Conservation (phyloP, 1,284 basidiomycete species). For the Gymnopus androsaceus region DNA sequence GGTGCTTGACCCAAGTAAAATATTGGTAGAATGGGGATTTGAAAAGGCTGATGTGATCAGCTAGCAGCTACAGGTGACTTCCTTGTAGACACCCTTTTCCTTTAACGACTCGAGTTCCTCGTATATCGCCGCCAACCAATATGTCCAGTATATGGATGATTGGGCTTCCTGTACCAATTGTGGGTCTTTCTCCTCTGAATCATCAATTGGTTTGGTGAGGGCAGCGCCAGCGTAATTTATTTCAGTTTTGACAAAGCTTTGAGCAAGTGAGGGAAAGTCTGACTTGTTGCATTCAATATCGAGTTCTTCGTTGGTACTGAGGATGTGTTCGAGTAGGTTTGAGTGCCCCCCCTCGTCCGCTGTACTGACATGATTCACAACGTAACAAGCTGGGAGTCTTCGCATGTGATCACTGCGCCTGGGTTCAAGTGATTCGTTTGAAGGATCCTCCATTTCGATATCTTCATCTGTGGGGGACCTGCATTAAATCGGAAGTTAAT, state of each 20-base stretch:
- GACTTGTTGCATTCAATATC: conserved; percentile 7
- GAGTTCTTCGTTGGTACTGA: conserved; percentile 4
- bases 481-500: too few species aligned
- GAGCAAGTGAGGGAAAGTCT: neutral
- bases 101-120: conserved; percentile 21
- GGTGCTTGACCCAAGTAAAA: too few species aligned
- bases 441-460: neutral
- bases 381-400: neutral
- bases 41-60: too few species aligned
- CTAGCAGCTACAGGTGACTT: too few species aligned
- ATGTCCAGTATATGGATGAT: neutral
- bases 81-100: conserved; percentile 15
- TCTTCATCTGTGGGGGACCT: neutral
- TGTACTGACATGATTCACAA: neutral
- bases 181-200: conserved; percentile 19
- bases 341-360: neutral
- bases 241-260: conserved; percentile 9
- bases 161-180: conserved; percentile 15
- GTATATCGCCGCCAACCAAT: conserved; percentile 13
- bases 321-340: neutral
- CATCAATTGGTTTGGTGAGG: conserved; percentile 21
- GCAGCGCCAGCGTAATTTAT: conserved; percentile 12
- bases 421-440: neutral
- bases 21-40: too few species aligned
- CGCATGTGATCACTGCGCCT: neutral